A percentile compares a stretch with the other conserved stretches of the same genome.
Conservation (phyloP, 352 stramenopile species). For the Pythium diclinum region DNA sequence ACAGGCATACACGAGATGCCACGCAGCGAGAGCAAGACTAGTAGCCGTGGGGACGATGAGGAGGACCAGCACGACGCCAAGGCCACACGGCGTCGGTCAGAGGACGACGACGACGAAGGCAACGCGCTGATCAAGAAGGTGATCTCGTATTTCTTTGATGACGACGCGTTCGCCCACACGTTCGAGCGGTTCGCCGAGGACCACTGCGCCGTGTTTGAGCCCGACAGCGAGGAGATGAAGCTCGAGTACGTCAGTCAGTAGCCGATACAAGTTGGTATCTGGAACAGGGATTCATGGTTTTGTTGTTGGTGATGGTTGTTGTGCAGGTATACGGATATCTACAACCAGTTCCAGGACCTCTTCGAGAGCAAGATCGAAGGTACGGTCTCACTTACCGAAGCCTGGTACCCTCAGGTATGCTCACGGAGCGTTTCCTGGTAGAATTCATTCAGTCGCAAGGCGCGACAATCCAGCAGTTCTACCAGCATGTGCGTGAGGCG, state of each 20-base stretch:
- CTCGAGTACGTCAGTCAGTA: constrained; percentile 41
- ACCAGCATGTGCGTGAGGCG: constrained; percentile 49
- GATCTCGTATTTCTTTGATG: constrained; percentile 76
- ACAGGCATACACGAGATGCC: constrained; percentile 5
- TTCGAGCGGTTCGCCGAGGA: constrained; percentile 70
- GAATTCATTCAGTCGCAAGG: constrained; percentile 60
- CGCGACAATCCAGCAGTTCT: constrained; percentile 63
- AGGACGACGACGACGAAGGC: constrained; percentile 8
- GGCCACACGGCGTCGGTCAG: constrained; percentile 2
- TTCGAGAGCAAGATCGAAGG: constrained; percentile 81
- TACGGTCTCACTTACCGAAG: constrained; percentile 7
- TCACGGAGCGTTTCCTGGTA: constrained; percentile 11
- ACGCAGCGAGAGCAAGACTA: constrained; percentile 25
- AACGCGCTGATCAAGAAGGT: constrained; percentile 49
- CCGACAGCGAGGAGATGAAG: constrained; percentile 78
- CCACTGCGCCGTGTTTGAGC: constrained; percentile 59
- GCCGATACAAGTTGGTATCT: too few relatives aligned
- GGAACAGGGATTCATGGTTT: neutral
- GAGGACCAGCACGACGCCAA: constrained; percentile 22
- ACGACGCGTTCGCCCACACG: constrained; percentile 69
- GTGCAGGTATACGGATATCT: constrained; percentile 71
- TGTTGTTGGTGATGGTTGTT: neutral
- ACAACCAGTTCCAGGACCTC: constrained; percentile 69
- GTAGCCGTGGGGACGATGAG: constrained; percentile 24
- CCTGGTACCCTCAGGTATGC: neutral